These are phyloP conservation scores for Endocalyx cinctus DNA, from an alignment of 2,329 filamentous ascomycete species.

Conservation along the genomic window DNA sequence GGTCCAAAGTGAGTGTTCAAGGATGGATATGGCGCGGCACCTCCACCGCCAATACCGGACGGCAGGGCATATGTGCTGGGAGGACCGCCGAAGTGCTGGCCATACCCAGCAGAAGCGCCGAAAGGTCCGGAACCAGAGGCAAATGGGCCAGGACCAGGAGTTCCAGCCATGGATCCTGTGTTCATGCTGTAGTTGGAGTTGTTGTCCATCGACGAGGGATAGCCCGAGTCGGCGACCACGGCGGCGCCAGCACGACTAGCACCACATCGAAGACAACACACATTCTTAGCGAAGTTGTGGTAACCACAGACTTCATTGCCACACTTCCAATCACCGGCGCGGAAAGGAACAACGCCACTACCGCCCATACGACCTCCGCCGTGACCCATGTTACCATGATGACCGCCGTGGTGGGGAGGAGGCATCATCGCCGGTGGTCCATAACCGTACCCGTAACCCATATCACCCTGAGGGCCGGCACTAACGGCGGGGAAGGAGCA, in stretches of 20 bases:
- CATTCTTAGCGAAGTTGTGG: constrained; percentile 99
- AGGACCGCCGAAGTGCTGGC: constrained; percentile 81
- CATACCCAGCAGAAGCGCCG: constrained; percentile 58
- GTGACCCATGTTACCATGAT: constrained; percentile 45
- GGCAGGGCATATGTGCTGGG: constrained; percentile 87
- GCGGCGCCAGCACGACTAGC: constrained; percentile 91
- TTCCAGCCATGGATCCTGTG: constrained; percentile 80
- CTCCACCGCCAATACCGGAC: constrained; percentile 76
- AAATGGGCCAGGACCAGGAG: constrained; percentile 72
- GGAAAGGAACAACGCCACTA: constrained; percentile 88
- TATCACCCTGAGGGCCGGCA: constrained; percentile 60
- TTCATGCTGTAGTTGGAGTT: constrained; percentile 80
- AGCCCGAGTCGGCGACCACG: constrained; percentile 89
- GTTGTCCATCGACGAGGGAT: constrained; percentile 85
- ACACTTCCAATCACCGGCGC: constrained; percentile 98
- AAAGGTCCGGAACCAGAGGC: constrained; percentile 66
- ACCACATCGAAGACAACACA: constrained; percentile 93
- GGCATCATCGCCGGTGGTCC: constrained; percentile 77
- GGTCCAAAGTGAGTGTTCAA: constrained; percentile 79
- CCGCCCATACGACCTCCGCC: constrained; percentile 70
- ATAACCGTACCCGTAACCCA: constrained; percentile 52
- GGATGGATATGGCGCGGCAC: constrained; percentile 73
- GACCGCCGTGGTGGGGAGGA: constrained; percentile 69
- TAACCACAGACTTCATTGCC: constrained; percentile 96
- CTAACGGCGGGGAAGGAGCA: constrained; percentile 97